Conservation (phyloP, 495 filamentous ascomycete genomes). For the Gamarada debralockiae region DNA sequence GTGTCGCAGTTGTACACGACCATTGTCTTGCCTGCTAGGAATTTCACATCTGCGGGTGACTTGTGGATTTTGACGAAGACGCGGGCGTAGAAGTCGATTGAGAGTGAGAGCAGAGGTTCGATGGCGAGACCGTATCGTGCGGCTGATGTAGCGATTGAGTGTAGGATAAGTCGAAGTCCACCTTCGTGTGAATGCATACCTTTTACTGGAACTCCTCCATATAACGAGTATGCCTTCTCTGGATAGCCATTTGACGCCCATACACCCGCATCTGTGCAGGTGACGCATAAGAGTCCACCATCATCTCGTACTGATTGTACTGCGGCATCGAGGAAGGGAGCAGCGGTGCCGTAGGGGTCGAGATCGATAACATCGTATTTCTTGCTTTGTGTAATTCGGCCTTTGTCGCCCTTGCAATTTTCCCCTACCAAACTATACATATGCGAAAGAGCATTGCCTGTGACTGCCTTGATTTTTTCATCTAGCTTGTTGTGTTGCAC, state of each 20-base stretch:
- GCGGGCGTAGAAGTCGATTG: slow-evolving; percentile 92
- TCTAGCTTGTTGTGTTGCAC: slow-evolving; percentile 74
- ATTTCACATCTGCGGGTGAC: slow-evolving; percentile 81
- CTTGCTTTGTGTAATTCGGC: slow-evolving; percentile 22
- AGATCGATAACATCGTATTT: slow-evolving; percentile 94
- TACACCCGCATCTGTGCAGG: slow-evolving; percentile 91
- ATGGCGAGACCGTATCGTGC: slow-evolving; percentile 85
- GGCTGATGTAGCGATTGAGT: slow-evolving; percentile 72
- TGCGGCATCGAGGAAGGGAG: slow-evolving; percentile 86
- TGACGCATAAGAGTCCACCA: slow-evolving; percentile 88
- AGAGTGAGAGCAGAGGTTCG: slow-evolving; percentile 87
- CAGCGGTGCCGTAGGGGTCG: slow-evolving; percentile 91
- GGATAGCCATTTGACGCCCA: slow-evolving; percentile 91
- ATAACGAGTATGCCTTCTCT: slow-evolving; percentile 88
- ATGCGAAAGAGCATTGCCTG: slow-evolving; percentile 78
- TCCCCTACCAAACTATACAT: slow-evolving; percentile 70
- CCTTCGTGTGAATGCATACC: slow-evolving; percentile 83
- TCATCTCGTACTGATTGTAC: slow-evolving; percentile 76
- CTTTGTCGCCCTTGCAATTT: slow-evolving; percentile 31
- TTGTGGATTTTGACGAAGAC: slow-evolving; percentile 81
- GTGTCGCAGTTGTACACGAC: slow-evolving; percentile 84
- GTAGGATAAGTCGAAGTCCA: slow-evolving; percentile 79
- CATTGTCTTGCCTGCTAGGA: slow-evolving; percentile 86
- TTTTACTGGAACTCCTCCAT: slow-evolving; percentile 84
- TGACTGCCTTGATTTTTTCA: slow-evolving; percentile 65